Evolutionary conservation across 2,329 filamentous ascomycete species (phyloP), one percentile per base, ranked within the genome.

Genomic region (Onygenales sp.): DNA sequence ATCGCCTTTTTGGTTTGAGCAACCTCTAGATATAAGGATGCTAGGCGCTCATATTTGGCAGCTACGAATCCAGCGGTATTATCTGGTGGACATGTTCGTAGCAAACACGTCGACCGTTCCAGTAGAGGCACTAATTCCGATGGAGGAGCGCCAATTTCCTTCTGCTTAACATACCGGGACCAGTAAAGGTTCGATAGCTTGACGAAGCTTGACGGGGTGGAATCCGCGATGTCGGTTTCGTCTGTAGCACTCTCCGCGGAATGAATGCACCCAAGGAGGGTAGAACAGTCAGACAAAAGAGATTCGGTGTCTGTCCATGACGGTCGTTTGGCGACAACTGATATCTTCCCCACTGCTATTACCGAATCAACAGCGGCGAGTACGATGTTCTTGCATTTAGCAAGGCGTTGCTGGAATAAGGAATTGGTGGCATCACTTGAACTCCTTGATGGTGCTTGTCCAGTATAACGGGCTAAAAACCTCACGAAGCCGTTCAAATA

Each of bases 151-250:
- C 66, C 65, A 38, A 61, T 54, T 54, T 73, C 68, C 49, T 70
- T 72, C 46, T 70, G 67, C 53, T 72, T 69, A 21, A 73, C 61
- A 53, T 75, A 76, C 8, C 72, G 68, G 45, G 70, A 70, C 75
- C 75, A 77, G 55, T 71, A 75, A 4, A 73, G 57, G 54, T 76
- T 75, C 0, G 75, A 76, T 43, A 77, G 53, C 32, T 69, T 72
- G 13, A 72, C 65, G 52, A 71, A 60, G 9, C 61, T 62, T 52
- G 60, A 55, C 1, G 64, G 64, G 44, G 61, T 59, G 17, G 53
- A 61, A 27, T 67, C 60, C 32, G 27, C 5, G 4, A 36, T 17
- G 7, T 14, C 14, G 31, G 27, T 21, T 45, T 21, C 17, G 5
- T 51, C 54, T 7, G 57, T 50, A 32, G 53, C 51, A 8, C 14